Base-by-base conservation (phyloP, 176 grass and related monocot species). In the Oryza longistaminata region DNA sequence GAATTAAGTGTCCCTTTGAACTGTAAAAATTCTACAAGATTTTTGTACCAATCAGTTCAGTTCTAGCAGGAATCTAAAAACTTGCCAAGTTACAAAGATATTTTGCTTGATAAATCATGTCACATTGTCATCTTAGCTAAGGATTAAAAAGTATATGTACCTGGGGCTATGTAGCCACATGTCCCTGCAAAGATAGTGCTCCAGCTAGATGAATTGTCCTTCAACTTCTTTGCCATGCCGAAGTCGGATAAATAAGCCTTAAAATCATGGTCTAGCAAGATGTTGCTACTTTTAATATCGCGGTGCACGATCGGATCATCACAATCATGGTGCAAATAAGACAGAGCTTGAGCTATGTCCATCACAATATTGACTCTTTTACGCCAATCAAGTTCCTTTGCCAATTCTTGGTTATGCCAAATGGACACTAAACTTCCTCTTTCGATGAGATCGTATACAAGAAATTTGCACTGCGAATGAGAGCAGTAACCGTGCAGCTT, bases 131-230 rank as follows among this genome's bases (percentile, higher is more conserved):
- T 42, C 40, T 9, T 42, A 42, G 40, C 40, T 42, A 42, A 42
- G 8, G 8, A 42, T 42, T 42, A 14, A 49, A 49, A 48, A 39
- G 37, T 6, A 0, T 1, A n/a, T 52, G 22, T 73, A 91, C 81
- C 85, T 60, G 76, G 84, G 3, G 80, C 68, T n/a, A 83, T 83
- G 8, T 87, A 90, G 10, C 84, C 80, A 70, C 39, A 86, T 34
- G 89, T 85, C 2, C 85, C 85, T 7, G 64, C 81, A 70, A 82
- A 71, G n/a, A 88, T 71, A 1, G 52, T 80, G 21, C 68, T 91
- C 77, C 64, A 88, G 44, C 81, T 78, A 9, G 80, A 83, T 17
- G 11, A 79, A 14, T 17, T 16, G 5, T 77, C 66, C 35, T 37
- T 37, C 22, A 85, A 16, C 22, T 48, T 79, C 66, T 12, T 88